phyloP scores from a whole-genome alignment of 2,329 filamentous ascomycete species.

The Scytalidium lignicola region DNA sequence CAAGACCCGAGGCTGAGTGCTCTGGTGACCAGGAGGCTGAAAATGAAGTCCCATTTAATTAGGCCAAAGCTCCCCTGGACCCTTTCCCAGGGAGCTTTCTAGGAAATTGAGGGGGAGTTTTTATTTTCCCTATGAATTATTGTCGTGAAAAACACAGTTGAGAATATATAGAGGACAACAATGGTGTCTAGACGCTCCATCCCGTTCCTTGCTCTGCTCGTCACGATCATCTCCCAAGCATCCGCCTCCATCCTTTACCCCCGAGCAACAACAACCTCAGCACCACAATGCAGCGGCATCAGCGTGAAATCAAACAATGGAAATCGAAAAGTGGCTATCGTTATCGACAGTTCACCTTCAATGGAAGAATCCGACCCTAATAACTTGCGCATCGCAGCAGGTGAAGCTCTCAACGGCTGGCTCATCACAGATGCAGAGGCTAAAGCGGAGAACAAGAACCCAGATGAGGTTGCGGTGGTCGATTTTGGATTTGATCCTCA shows the following conservation, averaged over 20 bases:
- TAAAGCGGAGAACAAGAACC: conserved; percentile 5
- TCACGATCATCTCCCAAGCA: neutral
- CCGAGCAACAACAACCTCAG: neutral
- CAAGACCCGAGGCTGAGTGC: no score
- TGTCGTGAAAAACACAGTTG: no score
- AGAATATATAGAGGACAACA: no score
- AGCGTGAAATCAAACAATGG: conserved; percentile 12
- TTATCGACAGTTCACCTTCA: conserved; percentile 21
- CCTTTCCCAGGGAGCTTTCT: no score
- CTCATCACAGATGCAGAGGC: conserved; percentile 16
- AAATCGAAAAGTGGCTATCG: conserved; percentile 21
- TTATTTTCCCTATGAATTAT: no score
- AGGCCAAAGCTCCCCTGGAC: no score
- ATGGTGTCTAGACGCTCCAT: neutral
- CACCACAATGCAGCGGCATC: neutral
- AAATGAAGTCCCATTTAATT: no score
- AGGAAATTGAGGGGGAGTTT: no score
- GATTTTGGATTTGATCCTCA: conserved; percentile 13
- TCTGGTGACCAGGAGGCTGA: no score
- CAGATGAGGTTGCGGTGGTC: conserved; percentile 19
- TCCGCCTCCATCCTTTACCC: neutral
- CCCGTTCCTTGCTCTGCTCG: neutral
- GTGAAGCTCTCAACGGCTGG: conserved; percentile 16
- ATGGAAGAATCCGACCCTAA: conserved; percentile 16
- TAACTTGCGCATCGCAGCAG: conserved; percentile 17